phyloP scores from a whole-genome alignment of 202 grass and related monocot species.

The Digitaria exilis region DNA sequence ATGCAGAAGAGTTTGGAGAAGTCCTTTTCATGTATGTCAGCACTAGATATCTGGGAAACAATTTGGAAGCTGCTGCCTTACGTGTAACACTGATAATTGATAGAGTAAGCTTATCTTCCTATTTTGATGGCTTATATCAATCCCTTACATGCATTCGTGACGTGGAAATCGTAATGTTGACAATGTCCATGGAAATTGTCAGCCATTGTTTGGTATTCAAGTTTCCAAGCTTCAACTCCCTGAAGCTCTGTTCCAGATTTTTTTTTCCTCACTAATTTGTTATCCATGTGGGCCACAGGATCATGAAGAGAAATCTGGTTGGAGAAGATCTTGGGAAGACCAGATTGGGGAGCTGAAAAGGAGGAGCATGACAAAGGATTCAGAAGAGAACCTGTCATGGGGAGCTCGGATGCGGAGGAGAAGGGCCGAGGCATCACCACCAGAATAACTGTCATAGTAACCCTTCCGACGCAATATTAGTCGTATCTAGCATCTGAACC shows the following conservation, averaged over 20 bases:
- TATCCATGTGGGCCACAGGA: slow-evolving; percentile 40
- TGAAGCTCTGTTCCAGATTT: slow-evolving; percentile 1
- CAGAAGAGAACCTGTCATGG: slow-evolving; percentile 89
- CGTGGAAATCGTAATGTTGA: neutral
- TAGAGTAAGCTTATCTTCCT: neutral
- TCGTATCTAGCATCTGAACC: neutral
- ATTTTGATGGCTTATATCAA: neutral
- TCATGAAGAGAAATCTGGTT: slow-evolving; percentile 60
- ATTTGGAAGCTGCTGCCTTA: neutral
- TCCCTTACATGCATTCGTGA: neutral
- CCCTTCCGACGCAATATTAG: neutral
- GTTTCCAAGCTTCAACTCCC: neutral
- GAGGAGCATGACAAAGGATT: slow-evolving; percentile 65
- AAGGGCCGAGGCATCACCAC: slow-evolving; percentile 54
- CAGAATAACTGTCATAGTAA: slow-evolving; percentile 37
- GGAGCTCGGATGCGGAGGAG: slow-evolving; percentile 74
- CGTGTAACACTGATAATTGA: neutral
- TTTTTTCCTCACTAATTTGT: neutral
- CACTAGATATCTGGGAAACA: slow-evolving; percentile 7
- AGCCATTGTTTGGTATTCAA: neutral
- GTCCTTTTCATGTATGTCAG: slow-evolving; percentile 6
- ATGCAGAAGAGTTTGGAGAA: neutral
- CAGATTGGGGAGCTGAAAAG: slow-evolving; percentile 67
- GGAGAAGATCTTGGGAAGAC: slow-evolving; percentile 85
- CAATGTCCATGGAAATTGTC: neutral